These are phyloP conservation scores for Thalassiosira profunda DNA, from an alignment of 108 stramenopile species.

Conservation along the genomic window DNA sequence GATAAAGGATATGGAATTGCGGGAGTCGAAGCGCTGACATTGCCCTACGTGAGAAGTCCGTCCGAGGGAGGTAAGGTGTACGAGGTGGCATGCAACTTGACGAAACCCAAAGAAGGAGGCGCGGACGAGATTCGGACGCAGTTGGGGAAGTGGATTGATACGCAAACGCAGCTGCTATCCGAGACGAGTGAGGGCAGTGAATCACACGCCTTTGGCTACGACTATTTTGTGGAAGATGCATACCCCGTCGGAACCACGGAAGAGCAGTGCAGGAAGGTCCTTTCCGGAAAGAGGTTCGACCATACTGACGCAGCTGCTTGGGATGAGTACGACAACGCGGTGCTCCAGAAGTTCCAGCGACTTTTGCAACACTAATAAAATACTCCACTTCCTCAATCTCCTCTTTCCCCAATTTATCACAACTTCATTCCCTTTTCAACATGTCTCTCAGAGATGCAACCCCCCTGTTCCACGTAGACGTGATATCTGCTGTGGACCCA, in stretches of 20 bases:
- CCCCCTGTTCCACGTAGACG: slow-evolving; percentile 5
- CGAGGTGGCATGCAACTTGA: slow-evolving; percentile 88
- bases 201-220: not conserved
- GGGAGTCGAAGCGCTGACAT: slow-evolving; percentile 85
- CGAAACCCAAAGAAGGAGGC: slow-evolving; percentile 53
- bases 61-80: slow-evolving; percentile 35
- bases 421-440: not conserved
- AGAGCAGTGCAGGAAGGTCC: slow-evolving; percentile 45
- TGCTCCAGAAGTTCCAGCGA: no score
- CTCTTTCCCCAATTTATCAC: not conserved
- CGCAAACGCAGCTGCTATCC: not conserved
- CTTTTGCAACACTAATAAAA: no score
- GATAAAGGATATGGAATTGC: slow-evolving; percentile 54
- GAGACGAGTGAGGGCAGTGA: not conserved
- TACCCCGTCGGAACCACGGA: slow-evolving; percentile 76
- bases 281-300: no score
- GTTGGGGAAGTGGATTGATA: slow-evolving; percentile 52
- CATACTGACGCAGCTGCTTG: no score
- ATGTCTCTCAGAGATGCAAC: not conserved
- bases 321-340: no score
- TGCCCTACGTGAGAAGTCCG: slow-evolving; percentile 49
- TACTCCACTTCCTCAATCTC: not conserved
- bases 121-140: slow-evolving; percentile 30
- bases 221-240: slow-evolving; percentile 48
- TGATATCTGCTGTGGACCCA: not conserved